Evolutionary conservation across 768 basidiomycete species (phyloP), one percentile per base, ranked within the genome.

Genomic region (Mycena latifolia): DNA sequence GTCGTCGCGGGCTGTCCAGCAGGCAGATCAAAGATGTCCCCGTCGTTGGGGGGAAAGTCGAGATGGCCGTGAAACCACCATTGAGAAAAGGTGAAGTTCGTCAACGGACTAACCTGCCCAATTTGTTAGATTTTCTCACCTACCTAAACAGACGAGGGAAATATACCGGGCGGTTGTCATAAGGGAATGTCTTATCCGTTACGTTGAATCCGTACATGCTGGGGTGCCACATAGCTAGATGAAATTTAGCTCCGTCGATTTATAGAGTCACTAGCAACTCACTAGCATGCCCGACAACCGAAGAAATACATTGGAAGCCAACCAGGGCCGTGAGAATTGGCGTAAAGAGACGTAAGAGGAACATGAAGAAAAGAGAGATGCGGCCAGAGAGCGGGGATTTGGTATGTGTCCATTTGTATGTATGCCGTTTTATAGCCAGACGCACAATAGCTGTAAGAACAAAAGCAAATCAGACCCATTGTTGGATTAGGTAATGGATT

Each of bases 121-220:
- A 28, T n/a, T 5, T 45, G n/a, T 31, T 29, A 46, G 31, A n/a
- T 8, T 45, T 24, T 53, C 35, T 7, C 15, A 2, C 20, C 20
- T 61, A 45, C 29, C 85, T 35, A 17, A 53, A 84, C 84, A 0
- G 72, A 69, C 5, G 82, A 33, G 7, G 33, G 18, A 17, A n/a
- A 43, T 31, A 8, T 37, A 65, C 88, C 27, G 91, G 89, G 2
- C 90, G 85, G 73, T 91, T 91, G 71, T 91, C 90, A 74, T 89
- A 89, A 6, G 77, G 47, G 54, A 82, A 89, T 1, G 85, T 85
- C 39, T 81, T 51, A 9, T 69, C 63, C 1, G 89, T 89, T n/a
- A 89, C 89, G 59, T 91, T 90, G 80, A 88, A 91, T 1, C 90
- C 90, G 63, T 70, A 90, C 87, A 91, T 89, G 74, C 85, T 82